These are phyloP conservation scores for Falciphora oryzae DNA, from an alignment of 2,329 filamentous ascomycete species.

Conservation along the genomic window DNA sequence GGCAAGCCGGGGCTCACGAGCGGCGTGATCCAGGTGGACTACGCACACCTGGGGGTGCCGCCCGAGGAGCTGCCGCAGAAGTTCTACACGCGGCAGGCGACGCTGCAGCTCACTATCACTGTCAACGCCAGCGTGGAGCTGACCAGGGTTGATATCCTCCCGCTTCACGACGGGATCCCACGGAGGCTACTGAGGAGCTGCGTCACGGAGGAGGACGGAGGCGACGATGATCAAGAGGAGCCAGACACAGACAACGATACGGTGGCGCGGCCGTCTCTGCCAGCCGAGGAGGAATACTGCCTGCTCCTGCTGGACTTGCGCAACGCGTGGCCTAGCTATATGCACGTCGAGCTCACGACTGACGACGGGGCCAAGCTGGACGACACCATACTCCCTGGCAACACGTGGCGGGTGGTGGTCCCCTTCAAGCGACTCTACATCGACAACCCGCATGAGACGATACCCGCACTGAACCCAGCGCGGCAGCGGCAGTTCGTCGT, in stretches of 20 bases:
- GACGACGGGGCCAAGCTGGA: conserved; percentile 44
- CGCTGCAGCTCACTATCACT: conserved; percentile 75
- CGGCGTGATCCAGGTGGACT: conserved; percentile 78
- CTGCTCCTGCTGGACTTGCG: conserved; percentile 77
- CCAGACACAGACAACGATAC: neutral
- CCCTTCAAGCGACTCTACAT: conserved; percentile 71
- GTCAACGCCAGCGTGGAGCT: conserved; percentile 90
- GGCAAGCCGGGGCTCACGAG: conserved; percentile 80
- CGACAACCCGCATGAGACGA: conserved; percentile 67
- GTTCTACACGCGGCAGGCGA: conserved; percentile 81
- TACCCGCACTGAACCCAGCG: conserved; percentile 74
- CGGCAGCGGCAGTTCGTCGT: conserved; percentile 92
- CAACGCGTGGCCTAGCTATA: conserved; percentile 82
- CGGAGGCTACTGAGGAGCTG: conserved; percentile 44
- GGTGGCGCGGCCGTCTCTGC: neutral
- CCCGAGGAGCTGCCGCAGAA: conserved; percentile 61
- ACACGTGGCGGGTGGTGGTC: conserved; percentile 69
- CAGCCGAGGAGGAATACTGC: conserved; percentile 52
- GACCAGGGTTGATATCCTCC: conserved; percentile 70
- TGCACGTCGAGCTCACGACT: conserved; percentile 54
- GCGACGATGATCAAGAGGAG: neutral
- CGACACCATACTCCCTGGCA: conserved; percentile 57
- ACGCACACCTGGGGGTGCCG: conserved; percentile 70
- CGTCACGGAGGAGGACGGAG: neutral
- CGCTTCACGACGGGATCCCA: conserved; percentile 64